These are phyloP conservation scores for Botrytis galanthina DNA, from an alignment of 2,329 filamentous ascomycete genomes.

Conservation along the genomic window DNA sequence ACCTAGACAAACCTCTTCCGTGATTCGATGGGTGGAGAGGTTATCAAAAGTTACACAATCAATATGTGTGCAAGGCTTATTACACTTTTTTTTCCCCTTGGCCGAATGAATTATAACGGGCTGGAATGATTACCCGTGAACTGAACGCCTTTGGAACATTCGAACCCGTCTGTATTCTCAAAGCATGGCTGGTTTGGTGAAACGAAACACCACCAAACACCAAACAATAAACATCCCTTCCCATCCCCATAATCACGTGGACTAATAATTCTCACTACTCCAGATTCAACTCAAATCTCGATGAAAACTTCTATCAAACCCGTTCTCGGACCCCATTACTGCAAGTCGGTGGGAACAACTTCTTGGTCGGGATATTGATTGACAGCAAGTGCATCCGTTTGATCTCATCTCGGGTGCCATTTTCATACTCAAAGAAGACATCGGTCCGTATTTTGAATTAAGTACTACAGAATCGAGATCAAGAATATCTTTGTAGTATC, in stretches of 20 bases:
- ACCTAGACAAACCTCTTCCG: neutral
- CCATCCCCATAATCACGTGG: conserved; percentile 6
- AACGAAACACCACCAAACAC: neutral
- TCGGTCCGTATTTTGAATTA: neutral
- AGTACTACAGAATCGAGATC: conserved; percentile 2
- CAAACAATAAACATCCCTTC: neutral
- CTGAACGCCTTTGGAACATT: neutral
- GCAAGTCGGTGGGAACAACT: neutral
- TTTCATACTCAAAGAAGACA: neutral
- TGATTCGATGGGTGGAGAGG: neutral
- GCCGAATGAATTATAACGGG: neutral
- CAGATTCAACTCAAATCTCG: neutral
- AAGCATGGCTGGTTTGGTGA: neutral
- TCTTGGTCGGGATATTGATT: neutral
- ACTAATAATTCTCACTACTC: neutral
- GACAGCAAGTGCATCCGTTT: neutral
- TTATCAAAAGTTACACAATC: neutral
- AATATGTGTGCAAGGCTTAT: neutral
- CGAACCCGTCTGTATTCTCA: neutral
- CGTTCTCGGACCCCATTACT: neutral
- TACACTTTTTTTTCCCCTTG: neutral
- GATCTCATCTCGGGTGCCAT: neutral
- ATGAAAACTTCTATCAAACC: neutral
- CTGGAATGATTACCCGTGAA: neutral
- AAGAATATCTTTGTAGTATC: neutral